phyloP scores from a whole-genome alignment of 305 asterid genomes.

The Solanum hybrid region DNA sequence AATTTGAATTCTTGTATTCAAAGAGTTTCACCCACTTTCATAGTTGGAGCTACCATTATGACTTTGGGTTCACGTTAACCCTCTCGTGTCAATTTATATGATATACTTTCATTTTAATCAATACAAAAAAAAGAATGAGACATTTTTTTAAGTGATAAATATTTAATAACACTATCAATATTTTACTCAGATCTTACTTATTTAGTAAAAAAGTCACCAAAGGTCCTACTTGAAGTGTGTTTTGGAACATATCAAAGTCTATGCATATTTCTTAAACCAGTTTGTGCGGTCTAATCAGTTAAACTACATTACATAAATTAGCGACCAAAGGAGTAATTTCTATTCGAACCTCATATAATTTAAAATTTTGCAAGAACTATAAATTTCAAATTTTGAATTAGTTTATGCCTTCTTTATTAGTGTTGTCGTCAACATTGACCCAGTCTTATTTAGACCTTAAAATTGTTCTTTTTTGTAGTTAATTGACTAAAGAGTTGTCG shows the following conservation, averaged over 20 bases:
- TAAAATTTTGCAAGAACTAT: background rate
- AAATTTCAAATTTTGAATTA: background rate
- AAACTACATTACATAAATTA: no score
- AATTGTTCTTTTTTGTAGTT: background rate
- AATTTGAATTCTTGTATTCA: background rate
- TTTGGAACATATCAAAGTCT: background rate
- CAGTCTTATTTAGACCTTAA: background rate
- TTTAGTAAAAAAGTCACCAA: background rate
- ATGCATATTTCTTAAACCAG: background rate
- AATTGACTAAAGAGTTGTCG: background rate
- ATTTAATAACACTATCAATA: background rate
- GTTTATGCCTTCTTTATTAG: background rate
- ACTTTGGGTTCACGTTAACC: no score
- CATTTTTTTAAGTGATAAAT: background rate
- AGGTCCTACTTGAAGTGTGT: background rate
- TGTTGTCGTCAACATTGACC: background rate
- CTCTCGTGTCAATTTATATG: no score
- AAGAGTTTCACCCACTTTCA: background rate
- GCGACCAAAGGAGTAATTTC: no score
- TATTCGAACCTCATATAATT: background rate
- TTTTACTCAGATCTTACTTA: background rate
- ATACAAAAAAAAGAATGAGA: no score
- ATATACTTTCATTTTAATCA: no score
- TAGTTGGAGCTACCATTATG: background rate
- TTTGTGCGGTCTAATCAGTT: background rate